Conservation (phyloP, 164 flowering plant species). For the Liquidambar formosana region DNA sequence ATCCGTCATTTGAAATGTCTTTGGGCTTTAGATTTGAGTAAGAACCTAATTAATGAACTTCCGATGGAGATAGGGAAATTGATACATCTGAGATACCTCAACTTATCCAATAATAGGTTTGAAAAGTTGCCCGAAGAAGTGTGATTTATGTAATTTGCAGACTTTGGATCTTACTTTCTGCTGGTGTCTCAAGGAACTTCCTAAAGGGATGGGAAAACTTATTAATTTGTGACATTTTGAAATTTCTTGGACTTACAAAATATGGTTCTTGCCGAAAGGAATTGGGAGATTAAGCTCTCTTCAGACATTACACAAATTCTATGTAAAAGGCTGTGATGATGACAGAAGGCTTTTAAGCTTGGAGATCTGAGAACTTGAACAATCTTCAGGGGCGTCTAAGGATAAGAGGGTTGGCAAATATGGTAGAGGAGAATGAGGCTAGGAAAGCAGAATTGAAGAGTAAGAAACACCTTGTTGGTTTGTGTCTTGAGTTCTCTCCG, state of each 20-base stretch:
- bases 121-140: conserved; percentile 1
- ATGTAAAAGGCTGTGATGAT: too few species aligned
- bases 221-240: conserved; percentile 11
- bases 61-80: conserved; percentile 7
- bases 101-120: not conserved
- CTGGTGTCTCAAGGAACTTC: not conserved
- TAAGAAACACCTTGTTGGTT: too few species aligned
- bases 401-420: too few species aligned
- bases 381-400: too few species aligned
- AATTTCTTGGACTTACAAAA: not conserved
- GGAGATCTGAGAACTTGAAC: too few species aligned
- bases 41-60: not conserved
- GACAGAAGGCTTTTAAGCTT: too few species aligned
- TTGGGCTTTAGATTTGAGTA: conserved; percentile 10
- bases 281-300: conserved; percentile 11
- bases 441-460: too few species aligned
- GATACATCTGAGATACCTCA: conserved; percentile 19
- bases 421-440: too few species aligned
- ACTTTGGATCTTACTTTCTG: not conserved
- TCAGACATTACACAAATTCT: not conserved
- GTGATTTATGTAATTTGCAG: conserved; percentile 12
- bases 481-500: too few species aligned
- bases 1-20: conserved; percentile 4
- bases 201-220: conserved; percentile 15
- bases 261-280: conserved; percentile 13